These are phyloP conservation scores for Tubosaeta sp. DNA, from an alignment of 768 basidiomycete species.

Conservation along the genomic window DNA sequence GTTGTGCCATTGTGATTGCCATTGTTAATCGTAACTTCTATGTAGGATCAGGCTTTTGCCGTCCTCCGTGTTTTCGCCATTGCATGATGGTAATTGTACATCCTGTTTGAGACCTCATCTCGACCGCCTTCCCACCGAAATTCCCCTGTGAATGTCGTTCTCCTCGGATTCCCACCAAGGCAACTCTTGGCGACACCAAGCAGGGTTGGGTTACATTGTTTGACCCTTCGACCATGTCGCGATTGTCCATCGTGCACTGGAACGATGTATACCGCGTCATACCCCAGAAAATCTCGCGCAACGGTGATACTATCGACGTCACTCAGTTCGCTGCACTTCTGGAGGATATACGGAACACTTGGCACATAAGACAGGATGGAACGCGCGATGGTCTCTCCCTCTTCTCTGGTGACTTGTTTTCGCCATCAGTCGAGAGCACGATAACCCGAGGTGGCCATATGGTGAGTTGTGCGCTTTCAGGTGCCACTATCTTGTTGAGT, in stretches of 20 bases:
- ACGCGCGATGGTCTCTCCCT: slow-evolving; percentile 68
- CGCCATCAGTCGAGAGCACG: slow-evolving; percentile 80
- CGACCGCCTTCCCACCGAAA: not conserved
- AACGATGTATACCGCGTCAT: not conserved
- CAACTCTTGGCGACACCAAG: not conserved
- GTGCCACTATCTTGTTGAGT: not conserved
- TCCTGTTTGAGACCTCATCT: not conserved
- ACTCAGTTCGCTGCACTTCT: slow-evolving; percentile 76
- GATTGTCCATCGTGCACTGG: slow-evolving; percentile 34
- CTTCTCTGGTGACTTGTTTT: slow-evolving; percentile 89
- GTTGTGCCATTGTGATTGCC: too few species aligned
- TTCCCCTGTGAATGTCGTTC: not conserved
- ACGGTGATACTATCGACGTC: slow-evolving; percentile 69
- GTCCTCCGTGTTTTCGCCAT: not conserved
- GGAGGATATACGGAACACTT: slow-evolving; percentile 54
- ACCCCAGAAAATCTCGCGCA: slow-evolving; percentile 56
- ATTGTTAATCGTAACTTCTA: not conserved
- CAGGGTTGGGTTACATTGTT: not conserved
- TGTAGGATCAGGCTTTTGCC: too few species aligned
- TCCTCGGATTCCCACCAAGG: not conserved
- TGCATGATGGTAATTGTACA: not conserved
- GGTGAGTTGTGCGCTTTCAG: slow-evolving; percentile 40
- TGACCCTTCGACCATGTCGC: slow-evolving; percentile 26
- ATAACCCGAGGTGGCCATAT: slow-evolving; percentile 90
- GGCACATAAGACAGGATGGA: slow-evolving; percentile 49